These are phyloP conservation scores for Dactylellina leptospora DNA, from an alignment of 2,329 filamentous ascomycete species.

Conservation along the genomic window DNA sequence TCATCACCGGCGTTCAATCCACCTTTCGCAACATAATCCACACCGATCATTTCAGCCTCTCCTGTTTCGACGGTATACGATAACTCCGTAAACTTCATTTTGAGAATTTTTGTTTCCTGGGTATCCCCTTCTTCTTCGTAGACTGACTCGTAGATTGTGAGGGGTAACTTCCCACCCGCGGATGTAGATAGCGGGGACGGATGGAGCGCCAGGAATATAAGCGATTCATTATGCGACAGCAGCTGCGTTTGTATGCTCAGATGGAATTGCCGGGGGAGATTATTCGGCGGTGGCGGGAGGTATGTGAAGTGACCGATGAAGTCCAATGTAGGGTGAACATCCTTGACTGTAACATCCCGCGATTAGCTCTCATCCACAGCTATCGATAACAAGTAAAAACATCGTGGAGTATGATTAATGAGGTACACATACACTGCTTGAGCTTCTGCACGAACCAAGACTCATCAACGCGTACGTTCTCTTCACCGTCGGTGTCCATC, in stretches of 20 bases:
- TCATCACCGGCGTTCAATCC: slow-evolving; percentile 73
- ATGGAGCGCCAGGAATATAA: slow-evolving; percentile 89
- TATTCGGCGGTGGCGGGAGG: slow-evolving; percentile 72
- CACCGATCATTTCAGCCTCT: slow-evolving; percentile 96
- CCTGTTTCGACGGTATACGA: slow-evolving; percentile 90
- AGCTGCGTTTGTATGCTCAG: slow-evolving; percentile 75
- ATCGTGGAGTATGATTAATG: slow-evolving; percentile 28
- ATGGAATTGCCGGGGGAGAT: slow-evolving; percentile 63
- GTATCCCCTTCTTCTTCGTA: slow-evolving; percentile 73
- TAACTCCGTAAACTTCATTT: slow-evolving; percentile 81
- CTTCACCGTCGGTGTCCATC: slow-evolving; percentile 63
- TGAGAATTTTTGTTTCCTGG: slow-evolving; percentile 59
- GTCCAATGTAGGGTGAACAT: slow-evolving; percentile 84
- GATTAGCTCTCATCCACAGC: not conserved
- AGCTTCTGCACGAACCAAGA: slow-evolving; percentile 80
- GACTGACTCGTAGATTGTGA: slow-evolving; percentile 89
- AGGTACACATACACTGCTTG: slow-evolving; percentile 75
- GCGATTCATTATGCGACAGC: slow-evolving; percentile 79
- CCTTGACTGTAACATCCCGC: slow-evolving; percentile 74
- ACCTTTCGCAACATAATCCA: slow-evolving; percentile 88
- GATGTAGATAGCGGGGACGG: slow-evolving; percentile 63
- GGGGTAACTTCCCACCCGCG: slow-evolving; percentile 75
- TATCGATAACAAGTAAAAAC: not conserved
- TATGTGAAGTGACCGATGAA: slow-evolving; percentile 90
- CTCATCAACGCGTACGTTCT: slow-evolving; percentile 71